These are phyloP conservation scores for Kwoniella mangroviensis DNA, from an alignment of 768 basidiomycete genomes.

Conservation along the genomic window DNA sequence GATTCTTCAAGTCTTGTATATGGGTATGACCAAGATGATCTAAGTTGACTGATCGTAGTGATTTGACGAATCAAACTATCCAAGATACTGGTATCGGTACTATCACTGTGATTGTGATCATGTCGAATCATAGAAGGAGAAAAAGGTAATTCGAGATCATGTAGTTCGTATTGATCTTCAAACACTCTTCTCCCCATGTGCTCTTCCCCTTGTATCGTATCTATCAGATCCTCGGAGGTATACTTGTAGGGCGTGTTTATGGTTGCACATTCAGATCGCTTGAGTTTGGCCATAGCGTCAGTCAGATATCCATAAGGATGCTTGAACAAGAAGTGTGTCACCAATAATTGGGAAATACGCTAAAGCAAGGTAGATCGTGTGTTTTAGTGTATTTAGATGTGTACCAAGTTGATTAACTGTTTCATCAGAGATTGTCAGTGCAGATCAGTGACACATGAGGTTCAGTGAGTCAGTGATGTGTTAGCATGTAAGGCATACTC, in stretches of 20 bases:
- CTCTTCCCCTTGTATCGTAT: slow-evolving; percentile 2
- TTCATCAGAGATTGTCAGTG: background rate
- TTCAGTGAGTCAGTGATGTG: background rate
- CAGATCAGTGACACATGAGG: background rate
- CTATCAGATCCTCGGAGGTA: background rate
- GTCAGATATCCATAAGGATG: too few relatives aligned
- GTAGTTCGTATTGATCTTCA: slow-evolving; percentile 22
- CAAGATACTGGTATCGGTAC: background rate
- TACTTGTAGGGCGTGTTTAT: background rate
- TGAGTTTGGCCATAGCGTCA: background rate
- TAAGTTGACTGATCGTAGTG: background rate
- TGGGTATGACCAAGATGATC: background rate
- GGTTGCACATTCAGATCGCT: background rate
- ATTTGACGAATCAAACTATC: background rate
- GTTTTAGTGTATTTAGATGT: background rate
- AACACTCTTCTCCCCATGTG: background rate
- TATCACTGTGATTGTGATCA: too few relatives aligned
- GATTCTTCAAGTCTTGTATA: background rate
- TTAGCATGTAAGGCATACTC: background rate
- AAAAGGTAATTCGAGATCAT: background rate
- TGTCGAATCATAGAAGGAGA: background rate
- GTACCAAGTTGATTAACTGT: background rate
- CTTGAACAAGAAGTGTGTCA: background rate
- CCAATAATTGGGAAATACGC: background rate
- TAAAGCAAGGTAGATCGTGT: background rate